Evolutionary conservation across 2,329 filamentous ascomycete genomes (phyloP).

Genomic region (Fusarium proliferatum): DNA sequence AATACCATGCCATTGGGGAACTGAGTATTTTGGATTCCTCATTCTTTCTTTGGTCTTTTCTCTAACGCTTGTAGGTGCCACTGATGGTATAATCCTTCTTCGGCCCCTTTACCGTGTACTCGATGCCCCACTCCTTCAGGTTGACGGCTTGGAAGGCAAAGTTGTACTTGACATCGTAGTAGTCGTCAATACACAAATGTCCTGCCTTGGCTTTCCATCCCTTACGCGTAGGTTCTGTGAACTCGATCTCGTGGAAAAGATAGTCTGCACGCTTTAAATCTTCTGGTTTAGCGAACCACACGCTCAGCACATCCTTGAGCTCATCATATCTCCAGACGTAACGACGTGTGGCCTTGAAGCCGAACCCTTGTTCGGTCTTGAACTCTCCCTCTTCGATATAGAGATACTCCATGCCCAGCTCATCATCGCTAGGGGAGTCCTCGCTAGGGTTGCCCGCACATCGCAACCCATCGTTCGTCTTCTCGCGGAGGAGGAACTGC

Average conservation of each 20-base stretch:
- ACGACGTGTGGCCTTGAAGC: conserved; percentile 70
- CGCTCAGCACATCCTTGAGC: conserved; percentile 67
- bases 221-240: conserved; percentile 54
- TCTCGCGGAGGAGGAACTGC: conserved; percentile 70
- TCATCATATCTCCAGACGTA: conserved; percentile 81
- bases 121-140: conserved; percentile 67
- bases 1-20: no score
- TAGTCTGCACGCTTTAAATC: conserved; percentile 74
- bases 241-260: conserved; percentile 79
- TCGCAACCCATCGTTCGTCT: conserved; percentile 64
- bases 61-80: conserved; percentile 61
- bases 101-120: conserved; percentile 75
- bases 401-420: conserved; percentile 68
- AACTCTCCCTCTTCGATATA: conserved; percentile 77
- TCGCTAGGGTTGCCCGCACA: conserved; percentile 41
- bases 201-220: conserved; percentile 74
- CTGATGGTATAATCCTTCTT: conserved; percentile 77
- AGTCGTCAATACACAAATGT: conserved; percentile 78
- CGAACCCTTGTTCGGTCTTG: conserved; percentile 64
- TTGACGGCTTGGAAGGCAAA: conserved; percentile 71
- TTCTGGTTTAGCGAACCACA: conserved; percentile 78
- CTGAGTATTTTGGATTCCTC: not conserved
- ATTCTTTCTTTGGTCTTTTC: no score
- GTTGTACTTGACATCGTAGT: conserved; percentile 76
- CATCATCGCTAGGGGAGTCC: conserved; percentile 37